A percentile compares a stretch with the other conserved stretches of the same genome.
Conservation (phyloP, 345 rosid genomes). For the Corchorus capsularis region DNA sequence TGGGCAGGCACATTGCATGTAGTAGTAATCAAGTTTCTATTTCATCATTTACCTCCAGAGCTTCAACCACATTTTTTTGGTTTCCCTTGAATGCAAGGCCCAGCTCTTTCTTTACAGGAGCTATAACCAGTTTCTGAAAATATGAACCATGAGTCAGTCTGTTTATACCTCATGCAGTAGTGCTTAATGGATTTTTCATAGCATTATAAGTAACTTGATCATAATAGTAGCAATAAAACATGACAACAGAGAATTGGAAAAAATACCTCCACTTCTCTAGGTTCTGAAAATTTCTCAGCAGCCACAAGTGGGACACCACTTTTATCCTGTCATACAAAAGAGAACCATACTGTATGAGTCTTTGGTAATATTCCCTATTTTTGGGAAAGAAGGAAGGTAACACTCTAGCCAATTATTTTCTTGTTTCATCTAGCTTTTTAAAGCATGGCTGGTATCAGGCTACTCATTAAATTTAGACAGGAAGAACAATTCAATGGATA, state of each 20-base stretch:
- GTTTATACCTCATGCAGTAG: slow-evolving; percentile 4
- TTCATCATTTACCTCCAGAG: slow-evolving; percentile 56
- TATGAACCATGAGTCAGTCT: slow-evolving; percentile 15
- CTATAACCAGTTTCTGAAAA: slow-evolving; percentile 73
- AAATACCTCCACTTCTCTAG: slow-evolving; percentile 84
- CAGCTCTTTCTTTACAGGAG: slow-evolving; percentile 77
- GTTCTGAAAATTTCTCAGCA: slow-evolving; percentile 78
- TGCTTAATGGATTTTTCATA: neutral
- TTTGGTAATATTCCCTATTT: neutral
- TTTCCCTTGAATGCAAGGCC: slow-evolving; percentile 86
- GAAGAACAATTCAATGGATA: neutral
- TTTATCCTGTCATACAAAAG: slow-evolving; percentile 55
- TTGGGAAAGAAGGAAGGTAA: neutral
- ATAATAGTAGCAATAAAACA: slow-evolving; percentile 8
- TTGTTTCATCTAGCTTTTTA: slow-evolving; percentile 8
- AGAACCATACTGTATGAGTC: slow-evolving; percentile 4
- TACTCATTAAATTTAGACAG: neutral
- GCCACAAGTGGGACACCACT: slow-evolving; percentile 83
- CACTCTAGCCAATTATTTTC: neutral
- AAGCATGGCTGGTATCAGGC: neutral
- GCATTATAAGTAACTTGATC: neutral
- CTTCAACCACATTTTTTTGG: slow-evolving; percentile 80
- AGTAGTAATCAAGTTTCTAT: slow-evolving; percentile 26
- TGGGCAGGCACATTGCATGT: no score
- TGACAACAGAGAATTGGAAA: neutral